Evolutionary conservation across 371 early-diverging fungal genomes (phyloP), one percentile per base, ranked within the genome.

Genomic region (Mucor racemosus): DNA sequence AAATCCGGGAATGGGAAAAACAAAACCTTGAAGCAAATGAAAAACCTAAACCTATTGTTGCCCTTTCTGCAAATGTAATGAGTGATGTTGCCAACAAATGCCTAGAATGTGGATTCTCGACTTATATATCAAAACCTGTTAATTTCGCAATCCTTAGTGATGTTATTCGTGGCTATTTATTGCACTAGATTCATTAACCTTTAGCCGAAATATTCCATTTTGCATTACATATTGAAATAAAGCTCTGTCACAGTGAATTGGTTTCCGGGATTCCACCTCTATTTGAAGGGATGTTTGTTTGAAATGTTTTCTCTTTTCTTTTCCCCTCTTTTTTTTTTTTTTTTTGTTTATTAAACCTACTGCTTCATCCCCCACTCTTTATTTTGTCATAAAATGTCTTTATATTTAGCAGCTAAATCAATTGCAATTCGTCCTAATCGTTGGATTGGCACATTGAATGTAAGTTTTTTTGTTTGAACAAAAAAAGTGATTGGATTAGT

Each of bases 21-120:
- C 56, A 75, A n/a, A 62, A 81, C 55, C 60, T 78, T 11, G 64
- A 61, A 2, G 58, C 72, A 8, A 68, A 61, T 26, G 78, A 80
- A 11, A 69, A 66, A 38, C 76, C 69, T 42, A 81, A 85, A 26
- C 87, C 86, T 6, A 89, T 89, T 58, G 80, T 89, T 19, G 89
- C 88, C 0, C 70, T 89, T 33, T 86, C 87, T 11, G 89, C 89
- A n/a, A 89, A 87, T 62, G 89, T 87, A 14, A 86, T 87, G 87
- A 84, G 86, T 46, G 81, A 88, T 59, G 88, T 88, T 31, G 85
- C 85, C 8, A 78, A 76, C 44, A 76, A 80, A 35, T 88, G 88
- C 63, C 58, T 82, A 39, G 82, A 71, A 34, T 75, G 77, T 64
- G 88, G 88, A 7, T 88, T 88, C 62, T 85, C 88, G 1, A 80